Evolutionary conservation across 306 rosid species (phyloP), one percentile per base, ranked within the genome.

Genomic region (Oemleria cerasiformis): DNA sequence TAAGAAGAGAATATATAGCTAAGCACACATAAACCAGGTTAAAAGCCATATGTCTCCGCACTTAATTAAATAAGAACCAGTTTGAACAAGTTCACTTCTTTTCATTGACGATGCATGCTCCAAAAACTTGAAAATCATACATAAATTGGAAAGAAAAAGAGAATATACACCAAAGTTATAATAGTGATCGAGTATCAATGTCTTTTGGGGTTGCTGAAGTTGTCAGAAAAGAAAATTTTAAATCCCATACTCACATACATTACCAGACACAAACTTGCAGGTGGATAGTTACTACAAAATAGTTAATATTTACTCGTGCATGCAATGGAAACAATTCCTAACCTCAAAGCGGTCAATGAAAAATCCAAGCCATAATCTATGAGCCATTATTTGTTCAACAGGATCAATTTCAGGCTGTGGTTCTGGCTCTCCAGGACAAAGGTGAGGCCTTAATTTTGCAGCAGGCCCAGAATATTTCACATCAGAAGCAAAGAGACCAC

Each of bases 341-440:
- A 91, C 99, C 99, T 94, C 97, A 86, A 94, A 94, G 36, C 99
- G 97, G 71, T 91, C 99, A 73, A 94, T 94, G 62, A 91, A 88
- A 81, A 94, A 94, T 75, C 99, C 99, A 83, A 94, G 97, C 97
- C 96, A 89, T 54, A 94, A 76, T 68, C 96, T 87, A 82, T 94
- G 97, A 78, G 97, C 96, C 81, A 94, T 80, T 82, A 94, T 89
- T 80, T 94, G 96, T 77, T 89, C 92, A 68, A 94, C 95, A 21
- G 90, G 97, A 85, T 89, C 85, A 38, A 67, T 73, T 73, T 78
- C 87, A 7, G 97, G 96, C 60, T 23, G 87, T 62, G 10, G 13
- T 84, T 89, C 96, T 51, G 97, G 99, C 88, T 94, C 97, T 65
- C 99, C 99, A 67, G 96, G 92, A 65, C 82, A 72, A 62, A 94